Evolutionary conservation across 805 yeast species (phyloP).

Genomic region (Sugiyamaella boreocaroliniensis): DNA sequence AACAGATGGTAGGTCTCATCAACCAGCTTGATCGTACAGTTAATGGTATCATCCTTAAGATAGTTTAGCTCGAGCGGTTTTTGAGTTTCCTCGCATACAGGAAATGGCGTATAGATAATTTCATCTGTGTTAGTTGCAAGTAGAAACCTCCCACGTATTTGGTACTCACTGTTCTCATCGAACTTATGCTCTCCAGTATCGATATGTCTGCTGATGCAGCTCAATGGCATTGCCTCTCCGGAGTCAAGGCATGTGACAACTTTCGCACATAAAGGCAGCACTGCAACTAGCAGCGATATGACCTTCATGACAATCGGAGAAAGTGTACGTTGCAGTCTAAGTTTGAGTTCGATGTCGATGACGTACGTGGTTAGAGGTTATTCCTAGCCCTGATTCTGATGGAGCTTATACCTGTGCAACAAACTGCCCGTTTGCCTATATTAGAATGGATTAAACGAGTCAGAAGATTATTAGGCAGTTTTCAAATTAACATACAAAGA

Average conservation of each 20-base stretch:
- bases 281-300: no score
- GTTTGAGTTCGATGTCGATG: no score
- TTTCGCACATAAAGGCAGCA: not conserved
- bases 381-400: no score
- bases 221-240: slow-evolving; percentile 34
- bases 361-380: no score
- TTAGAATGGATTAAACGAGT: no score
- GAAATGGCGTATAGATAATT: slow-evolving; percentile 53
- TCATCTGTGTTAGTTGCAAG: slow-evolving; percentile 28
- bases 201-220: slow-evolving; percentile 62
- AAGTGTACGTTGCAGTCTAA: no score
- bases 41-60: slow-evolving; percentile 41
- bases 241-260: not conserved
- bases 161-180: slow-evolving; percentile 38
- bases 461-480: no score
- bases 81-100: slow-evolving; percentile 59
- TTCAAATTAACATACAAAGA: no score
- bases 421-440: no score
- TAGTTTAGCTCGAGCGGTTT: slow-evolving; percentile 51
- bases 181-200: slow-evolving; percentile 72
- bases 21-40: slow-evolving; percentile 54
- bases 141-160: not conserved
- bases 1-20: slow-evolving; percentile 67
- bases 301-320: no score
- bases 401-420: no score